Evolutionary conservation across 2,329 filamentous ascomycete species (phyloP).

Genomic region (Fusarium oligoseptatum): DNA sequence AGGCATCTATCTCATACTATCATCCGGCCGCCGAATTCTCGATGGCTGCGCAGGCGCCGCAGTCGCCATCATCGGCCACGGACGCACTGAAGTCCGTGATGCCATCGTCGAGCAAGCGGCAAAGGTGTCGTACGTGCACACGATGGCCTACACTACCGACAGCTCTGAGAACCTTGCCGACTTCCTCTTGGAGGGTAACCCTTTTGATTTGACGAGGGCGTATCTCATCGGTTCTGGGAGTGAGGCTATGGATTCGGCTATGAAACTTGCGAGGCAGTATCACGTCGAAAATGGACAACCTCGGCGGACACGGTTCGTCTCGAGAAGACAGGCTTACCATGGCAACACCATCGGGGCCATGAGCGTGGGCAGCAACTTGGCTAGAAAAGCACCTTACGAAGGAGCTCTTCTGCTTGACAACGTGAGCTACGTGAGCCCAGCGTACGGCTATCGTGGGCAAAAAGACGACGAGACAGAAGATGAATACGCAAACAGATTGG

Average conservation of each 20-base stretch:
- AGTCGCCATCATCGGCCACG: conserved; percentile 70
- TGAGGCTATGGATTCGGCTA: conserved; percentile 61
- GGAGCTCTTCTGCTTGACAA: conserved; percentile 51
- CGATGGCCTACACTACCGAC: conserved; percentile 60
- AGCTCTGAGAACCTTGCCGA: conserved; percentile 57
- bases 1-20: conserved; percentile 53
- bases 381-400: conserved; percentile 72
- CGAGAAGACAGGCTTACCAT: conserved; percentile 60
- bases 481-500: conserved; percentile 71
- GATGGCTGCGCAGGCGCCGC: conserved; percentile 82
- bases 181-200: conserved; percentile 55
- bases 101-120: conserved; percentile 72
- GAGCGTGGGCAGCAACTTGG: conserved; percentile 72
- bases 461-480: conserved; percentile 64
- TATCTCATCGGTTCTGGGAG: conserved; percentile 53
- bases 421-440: conserved; percentile 73
- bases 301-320: conserved; percentile 56
- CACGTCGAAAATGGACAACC: conserved; percentile 56
- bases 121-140: conserved; percentile 62
- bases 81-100: conserved; percentile 68
- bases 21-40: conserved; percentile 62
- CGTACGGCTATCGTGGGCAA: conserved; percentile 74
- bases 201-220: conserved; percentile 53
- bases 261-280: conserved; percentile 65
- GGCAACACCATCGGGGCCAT: conserved; percentile 73